Evolutionary conservation across 2,329 filamentous ascomycete species (phyloP), one percentile per base, ranked within the genome.

Genomic region (Colletotrichum sp.): DNA sequence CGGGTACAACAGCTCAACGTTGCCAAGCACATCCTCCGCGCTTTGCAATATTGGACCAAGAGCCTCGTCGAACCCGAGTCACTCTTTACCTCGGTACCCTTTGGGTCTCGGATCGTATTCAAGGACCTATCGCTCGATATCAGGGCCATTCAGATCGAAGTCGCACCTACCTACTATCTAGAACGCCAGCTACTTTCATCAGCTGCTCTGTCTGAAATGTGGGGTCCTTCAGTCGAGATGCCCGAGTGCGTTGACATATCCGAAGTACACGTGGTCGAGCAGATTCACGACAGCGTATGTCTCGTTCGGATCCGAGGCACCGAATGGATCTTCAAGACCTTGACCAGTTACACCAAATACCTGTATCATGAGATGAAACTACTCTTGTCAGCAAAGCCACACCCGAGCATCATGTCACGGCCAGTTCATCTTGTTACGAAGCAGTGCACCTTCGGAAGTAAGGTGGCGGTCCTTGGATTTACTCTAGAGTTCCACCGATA

Each of bases 341-440:
- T 92, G 57, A 89, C 89, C 4, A 90, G 89, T 82, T 88, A 87
- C 77, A 86, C 89, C 76, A 92, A 92, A 79, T 92, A 90, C 79
- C 84, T 93, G 49, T 93, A 92, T 80, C 90, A 92, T 78, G 91
- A 93, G 81, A 85, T 93, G 21, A 88, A 88, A 70, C 87, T 88
- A 28, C 86, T 93, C 3, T 87, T 92, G 69, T 86, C 82, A 32
- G 85, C 92, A 62, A 83, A 87, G 32, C 84, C 88, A 4, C 90
- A 93, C 79, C 84, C 85, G 3, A 89, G 90, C 80, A 83, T 93
- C 72, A 88, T 92, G 65, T 82, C 86, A 28, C 83, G 84, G 10
- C 91, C 91, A 12, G 82, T 85, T 9, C 88, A 91, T 74, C 82
- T 93, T 32, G 85, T 93, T 59, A 91, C 87, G 28, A 93, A 92